Evolutionary conservation across 139 green algal genomes (phyloP), one percentile per base, ranked within the genome.

Genomic region (Trebouxia sp.): DNA sequence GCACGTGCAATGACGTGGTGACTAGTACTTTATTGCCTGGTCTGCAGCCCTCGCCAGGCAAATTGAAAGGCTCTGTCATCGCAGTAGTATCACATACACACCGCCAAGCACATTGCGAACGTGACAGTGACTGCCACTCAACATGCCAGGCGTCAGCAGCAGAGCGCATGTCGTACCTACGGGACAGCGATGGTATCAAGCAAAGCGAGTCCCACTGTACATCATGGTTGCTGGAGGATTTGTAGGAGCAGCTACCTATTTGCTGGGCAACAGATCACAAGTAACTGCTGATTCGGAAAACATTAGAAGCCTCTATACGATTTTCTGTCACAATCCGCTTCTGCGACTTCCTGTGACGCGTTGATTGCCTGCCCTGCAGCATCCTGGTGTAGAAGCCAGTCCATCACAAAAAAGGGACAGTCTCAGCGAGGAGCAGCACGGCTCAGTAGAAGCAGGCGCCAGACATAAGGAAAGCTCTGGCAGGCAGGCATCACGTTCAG

Each of bases 171-270:
- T 51, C 0, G 69, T 77, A 9, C n/a, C 41, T 9, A 55, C 69
- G n/a, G 69, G 69, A 26, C 41, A 51, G 43, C 56, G 76, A 38
- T 67, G 74, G 76, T 81, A 74, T 45, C 76, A 81, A 28, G 38
- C 50, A n/a, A 81, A 81, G 37, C 35, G 76, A 50, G 76, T 81
- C 6, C 76, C 76, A 22, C 76, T 81, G 3, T 81, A 81, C 39
- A 51, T 72, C 51, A 48, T 72, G 53, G 76, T 81, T n/a, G 48
- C 35, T 80, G 75, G 37, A 65, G 48, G 75, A 5, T 47, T 50
- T 41, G 69, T 53, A 55, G 76, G 53, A 35, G 76, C 76, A 42
- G 50, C 76, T 12, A 38, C 51, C 7, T 81, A 74, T 53, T 28
- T 81, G 53, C 38, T 70, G 38, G 45, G 32, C 20, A 81, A 81